phyloP scores from a whole-genome alignment of 257 asterid genomes.

The Avicennia marina region DNA sequence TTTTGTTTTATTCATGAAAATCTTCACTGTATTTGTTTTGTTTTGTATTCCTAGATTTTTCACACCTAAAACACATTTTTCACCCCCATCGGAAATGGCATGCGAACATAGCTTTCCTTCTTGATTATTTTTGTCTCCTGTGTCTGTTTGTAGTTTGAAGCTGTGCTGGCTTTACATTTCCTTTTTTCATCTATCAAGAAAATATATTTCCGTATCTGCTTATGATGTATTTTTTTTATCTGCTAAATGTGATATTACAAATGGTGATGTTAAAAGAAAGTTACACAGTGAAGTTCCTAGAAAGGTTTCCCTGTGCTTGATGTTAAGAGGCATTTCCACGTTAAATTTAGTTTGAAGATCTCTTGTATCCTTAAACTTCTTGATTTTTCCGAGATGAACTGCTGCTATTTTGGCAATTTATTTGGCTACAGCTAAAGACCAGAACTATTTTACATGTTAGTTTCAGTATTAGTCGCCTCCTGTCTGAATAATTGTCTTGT shows the following conservation, averaged over 20 bases:
- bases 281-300: no score
- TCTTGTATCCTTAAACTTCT: background rate
- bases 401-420: constrained; percentile 5
- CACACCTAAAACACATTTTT: no score
- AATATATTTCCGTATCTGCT: background rate
- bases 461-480: background rate
- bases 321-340: background rate
- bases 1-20: background rate
- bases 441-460: no score
- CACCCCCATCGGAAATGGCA: no score
- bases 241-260: no score
- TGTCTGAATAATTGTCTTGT: background rate
- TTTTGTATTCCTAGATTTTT: background rate
- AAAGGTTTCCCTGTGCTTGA: background rate
- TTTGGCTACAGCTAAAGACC: no score
- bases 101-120: no score
- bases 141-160: no score
- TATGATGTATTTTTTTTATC: no score
- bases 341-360: background rate
- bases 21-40: background rate
- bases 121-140: no score
- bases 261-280: no score
- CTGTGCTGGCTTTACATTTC: background rate
- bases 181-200: background rate
- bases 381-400: background rate